phyloP scores from a whole-genome alignment of 768 basidiomycete genomes.

The Kwoniella mangroviensis region DNA sequence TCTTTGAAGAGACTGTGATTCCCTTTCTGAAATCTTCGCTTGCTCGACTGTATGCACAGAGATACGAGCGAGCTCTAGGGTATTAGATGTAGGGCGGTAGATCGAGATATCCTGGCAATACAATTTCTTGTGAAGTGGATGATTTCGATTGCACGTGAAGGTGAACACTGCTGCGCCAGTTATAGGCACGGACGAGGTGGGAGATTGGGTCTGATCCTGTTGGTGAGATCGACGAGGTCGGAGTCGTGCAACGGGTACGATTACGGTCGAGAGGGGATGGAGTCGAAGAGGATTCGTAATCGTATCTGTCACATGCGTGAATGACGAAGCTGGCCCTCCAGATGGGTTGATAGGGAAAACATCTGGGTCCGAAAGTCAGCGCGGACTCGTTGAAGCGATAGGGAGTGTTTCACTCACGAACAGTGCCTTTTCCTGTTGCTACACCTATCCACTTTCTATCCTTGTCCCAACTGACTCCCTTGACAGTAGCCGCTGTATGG shows the following conservation, averaged over 20 bases:
- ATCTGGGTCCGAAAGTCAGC: conserved; percentile 60
- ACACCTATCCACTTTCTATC: conserved; percentile 74
- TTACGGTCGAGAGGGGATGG: conserved; percentile 65
- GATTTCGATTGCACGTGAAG: conserved; percentile 11
- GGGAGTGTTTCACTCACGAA: conserved; percentile 51
- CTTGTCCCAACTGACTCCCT: conserved; percentile 63
- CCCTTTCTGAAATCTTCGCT: background rate
- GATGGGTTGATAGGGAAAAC: conserved; percentile 77
- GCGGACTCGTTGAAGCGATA: background rate
- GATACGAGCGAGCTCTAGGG: conserved; percentile 43
- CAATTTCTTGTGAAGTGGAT: conserved; percentile 21
- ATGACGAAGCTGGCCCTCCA: conserved; percentile 68
- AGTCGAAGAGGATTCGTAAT: conserved; percentile 62
- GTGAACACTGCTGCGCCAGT: conserved; percentile 11
- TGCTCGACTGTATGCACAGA: conserved; percentile 9
- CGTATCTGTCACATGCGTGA: conserved; percentile 63
- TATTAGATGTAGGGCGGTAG: conserved; percentile 49
- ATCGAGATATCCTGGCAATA: conserved; percentile 37
- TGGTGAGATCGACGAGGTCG: conserved; percentile 15
- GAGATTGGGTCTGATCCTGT: conserved; percentile 55
- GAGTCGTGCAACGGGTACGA: conserved; percentile 67
- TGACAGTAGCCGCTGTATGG: conserved; percentile 69
- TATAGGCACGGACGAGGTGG: background rate
- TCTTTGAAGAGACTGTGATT: conserved; percentile 1
- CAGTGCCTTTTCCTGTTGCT: conserved; percentile 62